phyloP scores from a whole-genome alignment of 176 grass and related monocot species.

The Musa beccarii region DNA sequence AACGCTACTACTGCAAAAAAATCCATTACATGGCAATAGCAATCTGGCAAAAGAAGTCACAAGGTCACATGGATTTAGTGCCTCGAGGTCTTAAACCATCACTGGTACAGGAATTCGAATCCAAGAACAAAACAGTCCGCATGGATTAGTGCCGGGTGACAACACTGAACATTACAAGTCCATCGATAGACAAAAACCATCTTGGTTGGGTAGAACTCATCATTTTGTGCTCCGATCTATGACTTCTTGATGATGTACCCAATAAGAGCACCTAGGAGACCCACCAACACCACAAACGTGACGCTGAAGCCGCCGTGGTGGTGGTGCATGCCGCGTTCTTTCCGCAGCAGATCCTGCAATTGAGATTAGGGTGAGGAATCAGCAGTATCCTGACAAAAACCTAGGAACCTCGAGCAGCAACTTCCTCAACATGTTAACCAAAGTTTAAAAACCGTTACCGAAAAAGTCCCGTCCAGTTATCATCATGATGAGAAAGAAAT shows the following conservation, averaged over 20 bases:
- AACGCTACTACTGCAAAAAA: no score
- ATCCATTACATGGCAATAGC: not conserved
- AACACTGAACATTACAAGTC: not conserved
- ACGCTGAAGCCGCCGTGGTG: slow-evolving; percentile 66
- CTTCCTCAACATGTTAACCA: no score
- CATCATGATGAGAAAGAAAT: no score
- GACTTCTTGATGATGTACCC: slow-evolving; percentile 87
- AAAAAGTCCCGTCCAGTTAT: no score
- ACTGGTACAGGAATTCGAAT: not conserved
- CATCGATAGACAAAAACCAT: not conserved
- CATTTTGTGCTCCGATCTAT: slow-evolving; percentile 26
- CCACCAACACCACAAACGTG: slow-evolving; percentile 65
- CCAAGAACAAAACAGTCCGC: not conserved
- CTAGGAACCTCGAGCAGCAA: no score
- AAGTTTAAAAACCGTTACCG: no score
- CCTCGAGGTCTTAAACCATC: slow-evolving; percentile 1
- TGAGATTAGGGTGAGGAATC: no score
- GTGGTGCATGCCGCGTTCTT: slow-evolving; percentile 52
- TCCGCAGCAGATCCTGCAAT: slow-evolving; percentile 65
- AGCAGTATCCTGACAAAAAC: no score
- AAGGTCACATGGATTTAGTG: not conserved
- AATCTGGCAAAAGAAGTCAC: not conserved
- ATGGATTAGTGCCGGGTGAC: not conserved
- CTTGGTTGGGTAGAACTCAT: not conserved
- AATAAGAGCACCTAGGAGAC: slow-evolving; percentile 55